Percentiles rank a stretch among this genome's conserved stretches.
Conservation (phyloP, 139 green algal genomes). For the Closterium sp. region DNA sequence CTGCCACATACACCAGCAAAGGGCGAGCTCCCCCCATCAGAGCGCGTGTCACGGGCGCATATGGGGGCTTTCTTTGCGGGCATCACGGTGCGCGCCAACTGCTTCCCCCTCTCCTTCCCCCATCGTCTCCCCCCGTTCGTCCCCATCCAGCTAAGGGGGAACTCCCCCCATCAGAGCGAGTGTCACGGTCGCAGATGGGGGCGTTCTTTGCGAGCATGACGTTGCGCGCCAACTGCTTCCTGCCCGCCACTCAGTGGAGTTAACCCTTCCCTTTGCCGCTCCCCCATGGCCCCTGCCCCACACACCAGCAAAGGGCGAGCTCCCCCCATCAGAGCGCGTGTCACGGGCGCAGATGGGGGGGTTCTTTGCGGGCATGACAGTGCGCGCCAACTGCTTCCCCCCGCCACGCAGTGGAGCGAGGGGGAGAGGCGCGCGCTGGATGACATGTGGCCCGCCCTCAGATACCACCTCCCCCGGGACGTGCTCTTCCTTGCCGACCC, state of each 20-base stretch:
- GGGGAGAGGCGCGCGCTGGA: constrained; percentile 38
- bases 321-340: constrained; percentile 22
- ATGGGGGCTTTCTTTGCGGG: constrained; percentile 45
- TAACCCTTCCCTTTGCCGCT: no score
- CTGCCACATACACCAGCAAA: no score
- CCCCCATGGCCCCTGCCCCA: background rate
- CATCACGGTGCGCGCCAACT: constrained; percentile 32
- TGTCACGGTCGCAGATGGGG: constrained; percentile 32
- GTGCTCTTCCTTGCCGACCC: constrained; percentile 44
- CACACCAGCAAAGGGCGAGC: constrained; percentile 27
- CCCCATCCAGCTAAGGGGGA: constrained; percentile 16
- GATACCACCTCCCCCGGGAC: constrained; percentile 23
- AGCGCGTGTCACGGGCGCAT: constrained; percentile 28
- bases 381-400: constrained; percentile 31
- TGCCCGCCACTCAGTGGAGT: no score
- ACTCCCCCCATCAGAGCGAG: constrained; percentile 9
- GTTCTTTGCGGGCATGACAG: constrained; percentile 42
- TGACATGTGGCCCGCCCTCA: constrained; percentile 24
- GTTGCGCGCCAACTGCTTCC: constrained; percentile 5
- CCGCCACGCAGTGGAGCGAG: constrained; percentile 32
- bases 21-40: constrained; percentile 24
- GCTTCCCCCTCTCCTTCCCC: no score
- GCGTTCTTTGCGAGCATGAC: constrained; percentile 8
- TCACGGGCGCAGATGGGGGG: constrained; percentile 43
- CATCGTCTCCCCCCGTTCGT: background rate